Evolutionary conservation across 805 yeast species (phyloP).

Genomic region (Zygosaccharomyces siamensis): DNA sequence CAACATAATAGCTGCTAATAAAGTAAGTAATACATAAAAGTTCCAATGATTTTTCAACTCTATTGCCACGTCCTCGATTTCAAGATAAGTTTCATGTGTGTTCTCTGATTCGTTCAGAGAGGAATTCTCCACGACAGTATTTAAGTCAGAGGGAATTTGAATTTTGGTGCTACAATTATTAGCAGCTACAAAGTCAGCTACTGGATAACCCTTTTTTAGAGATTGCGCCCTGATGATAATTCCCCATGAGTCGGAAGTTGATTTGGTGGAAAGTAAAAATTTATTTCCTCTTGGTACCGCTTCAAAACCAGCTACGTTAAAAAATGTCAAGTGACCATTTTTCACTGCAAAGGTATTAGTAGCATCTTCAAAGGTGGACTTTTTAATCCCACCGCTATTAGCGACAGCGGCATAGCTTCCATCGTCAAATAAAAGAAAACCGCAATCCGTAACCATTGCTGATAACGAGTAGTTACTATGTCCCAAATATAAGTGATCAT

Average conservation of each 20-base stretch:
- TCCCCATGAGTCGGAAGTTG: constrained; percentile 23
- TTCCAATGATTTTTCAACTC: background rate
- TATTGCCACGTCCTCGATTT: background rate
- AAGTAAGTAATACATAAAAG: background rate
- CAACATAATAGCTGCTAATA: background rate
- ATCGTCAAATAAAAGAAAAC: constrained; percentile 30
- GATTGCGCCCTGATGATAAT: constrained; percentile 20
- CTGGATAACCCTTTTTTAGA: constrained; percentile 7
- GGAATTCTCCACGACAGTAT: background rate
- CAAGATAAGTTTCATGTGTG: background rate
- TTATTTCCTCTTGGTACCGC: constrained; percentile 36
- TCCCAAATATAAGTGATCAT: constrained; percentile 21
- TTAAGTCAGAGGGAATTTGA: background rate
- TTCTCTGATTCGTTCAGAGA: background rate
- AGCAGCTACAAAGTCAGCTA: constrained; percentile 3
- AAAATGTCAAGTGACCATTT: constrained; percentile 37
- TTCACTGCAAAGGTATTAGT: constrained; percentile 38
- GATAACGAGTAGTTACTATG: constrained; percentile 16
- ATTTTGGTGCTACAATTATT: background rate
- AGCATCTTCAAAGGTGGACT: constrained; percentile 24
- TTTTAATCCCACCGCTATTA: constrained; percentile 21
- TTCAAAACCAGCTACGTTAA: constrained; percentile 35
- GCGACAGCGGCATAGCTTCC: constrained; percentile 31
- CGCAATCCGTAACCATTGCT: constrained; percentile 33
- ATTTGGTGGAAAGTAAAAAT: constrained; percentile 27